phyloP scores from a whole-genome alignment of 805 yeast species.

The Kodamaea kakaduensis region DNA sequence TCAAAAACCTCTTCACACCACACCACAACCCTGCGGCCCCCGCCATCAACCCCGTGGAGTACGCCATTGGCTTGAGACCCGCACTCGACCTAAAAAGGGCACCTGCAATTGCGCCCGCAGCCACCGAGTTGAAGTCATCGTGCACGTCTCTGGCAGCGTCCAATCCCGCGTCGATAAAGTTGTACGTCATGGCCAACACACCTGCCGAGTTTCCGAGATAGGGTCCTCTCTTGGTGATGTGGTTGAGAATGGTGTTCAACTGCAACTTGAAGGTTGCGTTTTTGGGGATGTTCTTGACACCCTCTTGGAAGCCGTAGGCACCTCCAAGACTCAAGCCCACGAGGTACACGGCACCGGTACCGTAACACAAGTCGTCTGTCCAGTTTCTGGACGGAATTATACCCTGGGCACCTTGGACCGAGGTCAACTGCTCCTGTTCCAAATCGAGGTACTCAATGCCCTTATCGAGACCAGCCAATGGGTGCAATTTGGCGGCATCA shows the following conservation, averaged over 20 bases:
- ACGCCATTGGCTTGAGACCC: constrained; percentile 85
- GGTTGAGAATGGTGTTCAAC: constrained; percentile 85
- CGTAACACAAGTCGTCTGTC: constrained; percentile 96
- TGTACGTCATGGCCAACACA: constrained; percentile 85
- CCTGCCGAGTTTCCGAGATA: constrained; percentile 94
- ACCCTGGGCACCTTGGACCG: constrained; percentile 90
- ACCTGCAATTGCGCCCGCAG: constrained; percentile 89
- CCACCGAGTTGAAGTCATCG: constrained; percentile 78
- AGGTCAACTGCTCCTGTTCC: constrained; percentile 70
- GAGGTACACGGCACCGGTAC: constrained; percentile 92
- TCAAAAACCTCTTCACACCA: constrained; percentile 55
- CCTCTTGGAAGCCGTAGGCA: constrained; percentile 80
- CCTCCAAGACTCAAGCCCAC: constrained; percentile 89
- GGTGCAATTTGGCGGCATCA: constrained; percentile 76
- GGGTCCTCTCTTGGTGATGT: constrained; percentile 93
- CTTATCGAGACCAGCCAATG: constrained; percentile 86
- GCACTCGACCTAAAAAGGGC: constrained; percentile 83
- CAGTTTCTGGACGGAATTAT: constrained; percentile 94
- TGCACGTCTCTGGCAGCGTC: constrained; percentile 85
- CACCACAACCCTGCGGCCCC: constrained; percentile 92
- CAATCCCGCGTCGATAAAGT: constrained; percentile 73
- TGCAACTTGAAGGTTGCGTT: constrained; percentile 75
- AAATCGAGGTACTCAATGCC: constrained; percentile 87
- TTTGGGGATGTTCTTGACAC: constrained; percentile 71
- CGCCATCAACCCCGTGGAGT: constrained; percentile 81